Evolutionary conservation across 2,329 filamentous ascomycete species (phyloP).

Genomic region (Fusarium musae): DNA sequence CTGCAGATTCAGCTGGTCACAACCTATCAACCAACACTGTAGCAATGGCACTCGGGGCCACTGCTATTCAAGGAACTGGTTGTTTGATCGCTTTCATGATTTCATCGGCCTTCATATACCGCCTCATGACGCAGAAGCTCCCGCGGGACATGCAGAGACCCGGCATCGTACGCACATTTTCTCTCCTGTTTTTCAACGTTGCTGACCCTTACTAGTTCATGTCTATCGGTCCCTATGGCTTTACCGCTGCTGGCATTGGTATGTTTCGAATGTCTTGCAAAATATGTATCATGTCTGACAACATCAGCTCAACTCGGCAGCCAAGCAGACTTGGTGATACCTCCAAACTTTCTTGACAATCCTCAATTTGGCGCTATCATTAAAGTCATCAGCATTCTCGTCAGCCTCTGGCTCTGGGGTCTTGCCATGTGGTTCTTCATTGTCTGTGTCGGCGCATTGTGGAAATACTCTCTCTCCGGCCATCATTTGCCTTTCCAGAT

Average conservation of each 20-base stretch:
- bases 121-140: conserved; percentile 88
- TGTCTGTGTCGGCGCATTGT: conserved; percentile 80
- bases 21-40: conserved; percentile 51
- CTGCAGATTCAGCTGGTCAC: conserved; percentile 46
- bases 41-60: conserved; percentile 60
- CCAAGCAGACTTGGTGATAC: conserved; percentile 56
- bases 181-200: no score
- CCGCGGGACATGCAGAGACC: conserved; percentile 80
- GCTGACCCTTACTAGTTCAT: conserved; percentile 67
- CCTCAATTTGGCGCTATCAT: conserved; percentile 57
- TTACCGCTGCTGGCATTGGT: conserved; percentile 60
- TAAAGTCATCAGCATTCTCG: conserved; percentile 65
- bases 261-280: neutral
- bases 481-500: conserved; percentile 79
- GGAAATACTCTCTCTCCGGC: conserved; percentile 68
- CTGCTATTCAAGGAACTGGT: conserved; percentile 65
- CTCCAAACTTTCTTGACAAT: conserved; percentile 55
- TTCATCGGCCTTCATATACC: conserved; percentile 84
- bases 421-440: conserved; percentile 88
- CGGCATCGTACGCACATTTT: conserved; percentile 65
- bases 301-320: conserved; percentile 57
- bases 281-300: conserved; percentile 15
- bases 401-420: conserved; percentile 83
- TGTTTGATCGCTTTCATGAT: conserved; percentile 78
- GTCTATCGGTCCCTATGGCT: conserved; percentile 78